Percentiles rank a stretch among this genome's conserved stretches.
These are phyloP conservation scores for Setaria viridis DNA, from an alignment of 202 grass and related monocot species.

Conservation along the genomic window DNA sequence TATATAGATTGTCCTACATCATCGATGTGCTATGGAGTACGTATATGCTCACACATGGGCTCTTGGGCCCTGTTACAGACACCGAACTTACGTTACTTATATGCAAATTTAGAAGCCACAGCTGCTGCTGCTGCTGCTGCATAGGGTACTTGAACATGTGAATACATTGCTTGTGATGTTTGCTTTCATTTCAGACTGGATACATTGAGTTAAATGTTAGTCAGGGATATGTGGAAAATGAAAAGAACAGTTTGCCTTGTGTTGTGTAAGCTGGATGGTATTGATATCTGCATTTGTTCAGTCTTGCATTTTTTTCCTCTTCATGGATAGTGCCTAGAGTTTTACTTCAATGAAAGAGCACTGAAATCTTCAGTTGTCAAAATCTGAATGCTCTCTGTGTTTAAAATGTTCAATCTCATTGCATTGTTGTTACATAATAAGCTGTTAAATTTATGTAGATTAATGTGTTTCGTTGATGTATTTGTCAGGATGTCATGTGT, in stretches of 20 bases:
- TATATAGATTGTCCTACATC: neutral
- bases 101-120: conserved; percentile 9
- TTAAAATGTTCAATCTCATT: neutral
- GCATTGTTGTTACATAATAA: conserved; percentile 8
- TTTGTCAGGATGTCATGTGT: conserved; percentile 79
- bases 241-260: neutral
- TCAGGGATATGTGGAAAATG: neutral
- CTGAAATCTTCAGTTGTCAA: conserved; percentile 10
- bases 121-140: neutral
- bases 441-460: neutral
- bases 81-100: neutral
- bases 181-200: neutral
- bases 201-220: neutral
- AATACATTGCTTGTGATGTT: neutral
- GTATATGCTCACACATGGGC: neutral
- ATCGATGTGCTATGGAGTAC: neutral
- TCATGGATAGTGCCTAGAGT: conserved; percentile 13
- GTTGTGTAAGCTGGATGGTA: neutral
- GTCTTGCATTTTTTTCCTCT: neutral
- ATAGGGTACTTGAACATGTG: conserved; percentile 7
- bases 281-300: neutral
- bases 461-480: conserved; percentile 30
- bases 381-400: conserved; percentile 22
- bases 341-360: conserved; percentile 17
- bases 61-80: neutral